Evolutionary conservation across 768 basidiomycete species (phyloP), one percentile per base, ranked within the genome.

Genomic region (Termitomyces sp.): DNA sequence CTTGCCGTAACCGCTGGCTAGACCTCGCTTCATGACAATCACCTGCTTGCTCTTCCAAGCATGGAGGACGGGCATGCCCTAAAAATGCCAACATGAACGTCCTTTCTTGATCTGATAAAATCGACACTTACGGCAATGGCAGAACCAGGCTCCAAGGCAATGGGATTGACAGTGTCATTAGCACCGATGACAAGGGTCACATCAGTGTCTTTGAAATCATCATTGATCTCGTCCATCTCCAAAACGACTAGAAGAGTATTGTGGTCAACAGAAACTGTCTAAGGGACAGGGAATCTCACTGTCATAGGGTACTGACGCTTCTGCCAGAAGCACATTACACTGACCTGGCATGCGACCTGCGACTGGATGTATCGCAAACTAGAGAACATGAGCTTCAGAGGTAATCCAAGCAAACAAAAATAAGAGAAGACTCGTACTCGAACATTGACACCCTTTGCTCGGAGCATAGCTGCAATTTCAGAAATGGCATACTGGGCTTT

Each of bases 221-320:
- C 91, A 68, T 95, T 94, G 75, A 95, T 94, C 72, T 95, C 93
- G 60, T 95, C 93, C 93, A 95, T 93, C 74, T 95, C 93, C 58
- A 90, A 76, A 40, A 94, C 91, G 62, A 94, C 92, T 93, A 64
- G n/a, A 56, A 33, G 20, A 42, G n/a, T 52, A 37, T 54, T 13
- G n/a, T n/a, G 22, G 44, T 55, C 43, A 14, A 22, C 12, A 20
- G 27, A 7, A 26, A 44, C 24, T 12, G 24, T n/a, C 10, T n/a
- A 32, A 20, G 45, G 10, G 20, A 26, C 3, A 22, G 12, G 22
- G 26, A 2, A 39, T 64, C 86, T 69, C 62, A 91, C 89, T 89
- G 66, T 94, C 92, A 65, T 94, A 94, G 2, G 93, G 93, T 14
- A 95, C 92, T 5, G 89, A 88, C 3, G 93, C 93, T 68, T 95